phyloP scores from a whole-genome alignment of 23 red algal genomes.

The Agarophyton chilense region DNA sequence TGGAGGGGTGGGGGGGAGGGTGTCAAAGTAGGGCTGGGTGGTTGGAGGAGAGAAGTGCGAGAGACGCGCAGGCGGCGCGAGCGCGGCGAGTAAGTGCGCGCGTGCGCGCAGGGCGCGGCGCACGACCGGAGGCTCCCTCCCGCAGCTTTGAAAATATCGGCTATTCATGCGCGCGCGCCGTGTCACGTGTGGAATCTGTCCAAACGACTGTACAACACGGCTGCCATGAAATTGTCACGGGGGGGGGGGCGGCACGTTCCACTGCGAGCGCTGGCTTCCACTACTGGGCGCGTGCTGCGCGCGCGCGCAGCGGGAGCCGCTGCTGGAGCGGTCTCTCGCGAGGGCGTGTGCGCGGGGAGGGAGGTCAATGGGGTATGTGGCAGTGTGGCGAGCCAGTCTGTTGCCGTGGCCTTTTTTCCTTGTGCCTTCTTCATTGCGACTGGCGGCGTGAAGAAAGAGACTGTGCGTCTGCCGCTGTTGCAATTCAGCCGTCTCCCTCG shows the following conservation, averaged over 20 bases:
- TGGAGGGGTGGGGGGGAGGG: not conserved
- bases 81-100: not conserved
- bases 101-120: not conserved
- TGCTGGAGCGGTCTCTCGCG: too few relatives aligned
- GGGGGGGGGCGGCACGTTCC: not conserved
- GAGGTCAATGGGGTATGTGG: too few relatives aligned
- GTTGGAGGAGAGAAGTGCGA: not conserved
- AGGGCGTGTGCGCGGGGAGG: too few relatives aligned
- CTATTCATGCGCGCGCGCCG: constrained; percentile 20
- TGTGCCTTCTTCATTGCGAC: too few relatives aligned
- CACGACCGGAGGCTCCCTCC: not conserved
- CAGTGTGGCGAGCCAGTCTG: too few relatives aligned
- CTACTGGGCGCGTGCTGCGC: not conserved
- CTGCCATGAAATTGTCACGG: not conserved
- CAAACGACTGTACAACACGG: not conserved
- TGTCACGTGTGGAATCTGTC: constrained; percentile 23
- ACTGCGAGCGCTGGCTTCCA: constrained; percentile 13
- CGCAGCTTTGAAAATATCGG: not conserved
- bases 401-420: too few relatives aligned
- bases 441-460: too few relatives aligned
- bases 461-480: too few relatives aligned
- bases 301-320: too few relatives aligned
- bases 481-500: too few relatives aligned
- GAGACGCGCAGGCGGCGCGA: not conserved
- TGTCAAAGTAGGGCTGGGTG: not conserved